A percentile compares a stretch with the other conserved stretches of the same genome.
Evolutionary conservation across 768 basidiomycete species (phyloP).

Genomic region (Mycena albidolilacea): DNA sequence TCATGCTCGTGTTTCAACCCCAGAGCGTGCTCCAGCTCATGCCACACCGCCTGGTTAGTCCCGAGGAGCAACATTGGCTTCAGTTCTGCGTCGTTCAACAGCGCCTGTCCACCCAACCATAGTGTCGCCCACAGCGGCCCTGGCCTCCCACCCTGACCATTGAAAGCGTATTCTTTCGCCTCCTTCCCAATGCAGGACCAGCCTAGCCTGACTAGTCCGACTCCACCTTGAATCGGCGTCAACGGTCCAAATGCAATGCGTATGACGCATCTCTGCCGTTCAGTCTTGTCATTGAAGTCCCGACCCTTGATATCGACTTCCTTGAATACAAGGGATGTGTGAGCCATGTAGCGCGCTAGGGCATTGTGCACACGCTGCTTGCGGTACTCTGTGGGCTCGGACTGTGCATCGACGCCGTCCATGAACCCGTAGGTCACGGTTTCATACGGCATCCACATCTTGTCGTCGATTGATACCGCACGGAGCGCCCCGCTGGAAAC

Average conservation of each 20-base stretch:
- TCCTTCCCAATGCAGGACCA: conserved; percentile 1
- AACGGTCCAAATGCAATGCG: not conserved
- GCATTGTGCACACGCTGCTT: not conserved
- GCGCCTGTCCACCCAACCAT: not conserved
- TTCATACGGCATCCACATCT: not conserved
- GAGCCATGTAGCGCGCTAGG: not conserved
- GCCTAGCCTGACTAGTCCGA: no score
- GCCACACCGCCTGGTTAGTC: no score
- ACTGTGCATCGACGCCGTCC: not conserved
- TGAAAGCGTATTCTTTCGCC: not conserved
- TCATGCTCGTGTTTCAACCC: no score
- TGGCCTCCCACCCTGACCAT: no score
- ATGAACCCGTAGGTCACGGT: conserved; percentile 9
- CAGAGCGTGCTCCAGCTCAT: no score
- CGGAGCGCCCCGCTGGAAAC: not conserved
- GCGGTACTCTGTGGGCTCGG: not conserved
- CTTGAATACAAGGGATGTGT: not conserved
- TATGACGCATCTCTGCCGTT: not conserved
- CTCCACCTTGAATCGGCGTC: no score
- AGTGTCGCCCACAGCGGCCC: no score
- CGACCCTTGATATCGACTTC: not conserved
- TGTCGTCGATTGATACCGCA: not conserved
- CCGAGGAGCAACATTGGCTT: no score
- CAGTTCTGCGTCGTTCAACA: not conserved
- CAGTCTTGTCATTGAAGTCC: not conserved